phyloP scores from a whole-genome alignment of 2,329 filamentous ascomycete genomes.

The Arthroderma sp. region DNA sequence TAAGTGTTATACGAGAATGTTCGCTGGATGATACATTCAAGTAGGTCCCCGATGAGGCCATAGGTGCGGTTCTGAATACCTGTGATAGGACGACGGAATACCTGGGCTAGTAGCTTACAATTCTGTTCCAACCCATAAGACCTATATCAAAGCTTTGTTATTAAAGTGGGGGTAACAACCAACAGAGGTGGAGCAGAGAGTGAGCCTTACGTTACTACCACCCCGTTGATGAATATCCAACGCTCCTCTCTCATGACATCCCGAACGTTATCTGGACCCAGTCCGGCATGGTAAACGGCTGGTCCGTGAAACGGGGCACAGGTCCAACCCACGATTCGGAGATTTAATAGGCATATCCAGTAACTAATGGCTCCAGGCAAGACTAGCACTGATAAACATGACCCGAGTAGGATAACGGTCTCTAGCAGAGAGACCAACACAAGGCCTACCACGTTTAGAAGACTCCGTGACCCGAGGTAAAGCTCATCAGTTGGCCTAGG shows the following conservation, averaged over 20 bases:
- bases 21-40: conserved; percentile 67
- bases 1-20: conserved; percentile 59
- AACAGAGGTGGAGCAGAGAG: neutral
- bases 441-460: conserved; percentile 9
- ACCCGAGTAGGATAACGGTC: conserved; percentile 4
- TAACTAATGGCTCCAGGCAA: conserved; percentile 13
- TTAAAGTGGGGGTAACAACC: neutral
- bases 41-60: conserved; percentile 62
- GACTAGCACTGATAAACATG: neutral
- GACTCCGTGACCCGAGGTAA: conserved; percentile 7
- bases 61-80: conserved; percentile 66
- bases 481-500: conserved; percentile 10
- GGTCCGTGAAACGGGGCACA: conserved; percentile 11
- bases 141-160: conserved; percentile 16
- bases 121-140: conserved; percentile 59
- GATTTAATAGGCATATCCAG: conserved; percentile 1
- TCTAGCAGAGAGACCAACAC: conserved; percentile 8
- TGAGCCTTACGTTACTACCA: conserved; percentile 13
- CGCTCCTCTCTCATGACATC: conserved; percentile 7
- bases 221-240: conserved; percentile 16
- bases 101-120: conserved; percentile 57
- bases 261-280: neutral
- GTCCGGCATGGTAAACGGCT: conserved; percentile 5
- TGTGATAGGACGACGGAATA: conserved; percentile 57
- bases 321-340: conserved; percentile 8